Percentiles rank a stretch among this genome's conserved stretches.
These are phyloP conservation scores for Cyclotella atomus DNA, from an alignment of 108 stramenopile species.

Conservation along the genomic window DNA sequence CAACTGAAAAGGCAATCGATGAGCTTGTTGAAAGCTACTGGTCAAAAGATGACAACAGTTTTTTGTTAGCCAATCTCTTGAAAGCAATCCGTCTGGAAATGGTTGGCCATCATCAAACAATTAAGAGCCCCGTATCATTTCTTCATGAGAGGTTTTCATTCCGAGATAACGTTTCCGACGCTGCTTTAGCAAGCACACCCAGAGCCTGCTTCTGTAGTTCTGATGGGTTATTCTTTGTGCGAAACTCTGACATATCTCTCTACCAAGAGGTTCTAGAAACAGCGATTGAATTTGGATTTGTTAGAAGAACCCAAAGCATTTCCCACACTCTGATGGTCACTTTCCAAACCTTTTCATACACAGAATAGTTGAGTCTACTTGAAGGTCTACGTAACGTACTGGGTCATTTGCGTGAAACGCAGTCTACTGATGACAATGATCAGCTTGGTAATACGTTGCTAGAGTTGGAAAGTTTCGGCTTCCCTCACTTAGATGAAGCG, in stretches of 20 bases:
- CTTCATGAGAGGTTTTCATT: slow-evolving; percentile 28
- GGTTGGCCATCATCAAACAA: slow-evolving; percentile 8
- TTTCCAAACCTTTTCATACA: slow-evolving; percentile 20
- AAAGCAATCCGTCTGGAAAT: slow-evolving; percentile 12
- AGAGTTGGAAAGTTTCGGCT: slow-evolving; percentile 17
- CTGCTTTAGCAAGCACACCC: neutral
- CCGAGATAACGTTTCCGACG: neutral
- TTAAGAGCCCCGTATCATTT: slow-evolving; percentile 21
- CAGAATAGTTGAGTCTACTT: slow-evolving; percentile 13
- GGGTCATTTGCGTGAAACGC: neutral
- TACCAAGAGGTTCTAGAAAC: slow-evolving; percentile 19
- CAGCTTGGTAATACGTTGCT: slow-evolving; percentile 6
- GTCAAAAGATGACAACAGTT: neutral
- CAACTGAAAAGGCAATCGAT: neutral
- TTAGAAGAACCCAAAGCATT: neutral
- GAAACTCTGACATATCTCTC: slow-evolving; percentile 8
- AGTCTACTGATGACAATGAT: neutral
- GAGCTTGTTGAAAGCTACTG: slow-evolving; percentile 26
- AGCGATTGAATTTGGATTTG: slow-evolving; percentile 13
- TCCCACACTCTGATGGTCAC: slow-evolving; percentile 29
- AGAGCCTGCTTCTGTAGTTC: slow-evolving; percentile 11
- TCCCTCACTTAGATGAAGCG: slow-evolving; percentile 18
- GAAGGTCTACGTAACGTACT: slow-evolving; percentile 31
- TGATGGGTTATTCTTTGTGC: slow-evolving; percentile 20
- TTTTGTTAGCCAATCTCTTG: slow-evolving; percentile 7